Conservation (phyloP, 768 basidiomycete genomes). For the Favolaschia claudopus region DNA sequence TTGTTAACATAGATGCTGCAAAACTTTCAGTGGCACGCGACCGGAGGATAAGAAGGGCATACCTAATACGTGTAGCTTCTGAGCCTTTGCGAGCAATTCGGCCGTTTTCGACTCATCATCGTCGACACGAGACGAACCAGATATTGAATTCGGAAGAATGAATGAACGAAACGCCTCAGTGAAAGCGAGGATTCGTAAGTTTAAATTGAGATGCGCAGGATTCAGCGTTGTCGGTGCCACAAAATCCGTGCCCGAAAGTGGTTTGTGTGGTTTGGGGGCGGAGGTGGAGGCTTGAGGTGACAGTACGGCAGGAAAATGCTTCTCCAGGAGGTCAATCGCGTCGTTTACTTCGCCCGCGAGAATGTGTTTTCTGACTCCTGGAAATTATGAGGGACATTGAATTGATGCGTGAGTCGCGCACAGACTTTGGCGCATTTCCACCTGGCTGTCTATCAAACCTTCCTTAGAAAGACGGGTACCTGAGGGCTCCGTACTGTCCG, state of each 20-base stretch:
- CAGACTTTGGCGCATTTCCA: conserved; percentile 64
- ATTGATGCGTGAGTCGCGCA: conserved; percentile 1
- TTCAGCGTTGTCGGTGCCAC: conserved; percentile 69
- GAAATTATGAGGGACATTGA: conserved; percentile 2
- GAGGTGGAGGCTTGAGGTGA: conserved; percentile 29
- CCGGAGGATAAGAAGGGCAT: too few species aligned
- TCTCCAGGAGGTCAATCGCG: conserved; percentile 70
- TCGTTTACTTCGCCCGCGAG: conserved; percentile 79
- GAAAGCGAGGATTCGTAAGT: conserved; percentile 88
- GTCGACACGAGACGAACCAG: conserved; percentile 24
- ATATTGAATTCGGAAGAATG: conserved; percentile 26
- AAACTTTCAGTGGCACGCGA: too few species aligned
- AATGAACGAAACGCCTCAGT: conserved; percentile 80
- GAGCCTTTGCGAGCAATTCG: conserved; percentile 61
- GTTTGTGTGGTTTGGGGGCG: conserved; percentile 33
- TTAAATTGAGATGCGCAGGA: conserved; percentile 80
- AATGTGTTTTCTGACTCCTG: conserved; percentile 76
- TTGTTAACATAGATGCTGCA: conserved; percentile 61
- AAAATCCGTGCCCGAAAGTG: conserved; percentile 51
- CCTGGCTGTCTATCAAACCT: conserved; percentile 50
- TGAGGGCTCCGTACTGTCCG: conserved; percentile 27
- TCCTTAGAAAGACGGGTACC: conserved; percentile 42
- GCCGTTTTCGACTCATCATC: conserved; percentile 48
- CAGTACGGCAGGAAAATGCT: conserved; percentile 80
- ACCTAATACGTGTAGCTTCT: conserved; percentile 73